Evolutionary conservation across 495 filamentous ascomycete species (phyloP), one percentile per base, ranked within the genome.

Genomic region (Talaromyces wortmannii): DNA sequence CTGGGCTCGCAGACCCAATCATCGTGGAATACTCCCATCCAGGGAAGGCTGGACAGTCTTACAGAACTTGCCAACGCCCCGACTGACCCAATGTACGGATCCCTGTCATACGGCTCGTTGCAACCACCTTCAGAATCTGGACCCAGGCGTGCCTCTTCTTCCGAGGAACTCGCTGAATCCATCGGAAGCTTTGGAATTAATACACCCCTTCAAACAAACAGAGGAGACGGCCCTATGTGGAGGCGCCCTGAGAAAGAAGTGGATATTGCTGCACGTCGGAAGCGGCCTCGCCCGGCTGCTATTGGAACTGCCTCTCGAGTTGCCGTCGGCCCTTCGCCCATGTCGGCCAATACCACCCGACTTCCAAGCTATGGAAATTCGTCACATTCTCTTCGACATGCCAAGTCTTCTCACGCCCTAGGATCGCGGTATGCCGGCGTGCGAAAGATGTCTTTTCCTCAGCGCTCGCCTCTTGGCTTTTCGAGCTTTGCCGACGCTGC

Each of bases 211-310:
- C 58, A 67, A 44, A 55, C 61, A 32, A 59, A 62, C 43, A 62
- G 64, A 15, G 54, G 55, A 7, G 66, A 66, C 40, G 63, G 56
- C 23, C 50, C 60, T 15, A 64, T 67, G 17, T 75, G 66, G 72
- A 72, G 73, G 45, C 72, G 72, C 47, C 47, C 71, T 53, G 64
- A 68, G 55, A 71, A 78, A 61, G 69, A 78, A 53, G 65, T 77
- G 52, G 78, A 82, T 51, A 63, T 83, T 49, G 79, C 80, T 23
- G 77, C 80, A 8, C 70, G 78, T 42, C 71, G 78, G 57, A 82
- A 80, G 57, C 71, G 79, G 15, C 78, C 75, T 4, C 65, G 78
- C 50, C 80, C 79, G 47, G 76, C 79, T 55, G 75, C 78, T 31
- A 76, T 83, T 55, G 76, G 73, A 31, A 75, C 74, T 40, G 61